Conservation (phyloP, 2,329 filamentous ascomycete genomes). For the Colletotrichum spaethianum region DNA sequence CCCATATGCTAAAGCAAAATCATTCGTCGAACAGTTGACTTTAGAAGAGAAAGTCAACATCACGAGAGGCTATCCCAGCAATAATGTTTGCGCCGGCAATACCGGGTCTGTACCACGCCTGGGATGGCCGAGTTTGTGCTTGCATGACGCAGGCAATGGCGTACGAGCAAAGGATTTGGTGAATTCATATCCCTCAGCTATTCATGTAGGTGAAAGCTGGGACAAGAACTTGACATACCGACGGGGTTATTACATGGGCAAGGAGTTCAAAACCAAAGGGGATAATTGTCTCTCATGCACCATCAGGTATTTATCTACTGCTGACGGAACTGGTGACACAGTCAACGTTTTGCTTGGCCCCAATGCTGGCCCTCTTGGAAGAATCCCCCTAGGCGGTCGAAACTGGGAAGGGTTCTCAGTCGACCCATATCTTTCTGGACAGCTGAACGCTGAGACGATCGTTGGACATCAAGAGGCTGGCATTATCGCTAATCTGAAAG, state of each 20-base stretch:
- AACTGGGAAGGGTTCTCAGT: slow-evolving; percentile 56
- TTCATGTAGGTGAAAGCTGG: slow-evolving; percentile 67
- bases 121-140: slow-evolving; percentile 62
- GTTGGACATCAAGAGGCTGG: slow-evolving; percentile 55
- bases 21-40: slow-evolving; percentile 73
- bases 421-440: slow-evolving; percentile 72
- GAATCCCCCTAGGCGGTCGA: slow-evolving; percentile 49
- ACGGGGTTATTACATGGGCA: slow-evolving; percentile 51
- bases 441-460: slow-evolving; percentile 64
- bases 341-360: slow-evolving; percentile 53
- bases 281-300: slow-evolving; percentile 44
- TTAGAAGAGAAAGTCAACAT: slow-evolving; percentile 74
- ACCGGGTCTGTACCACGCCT: slow-evolving; percentile 62
- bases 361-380: slow-evolving; percentile 51
- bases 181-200: slow-evolving; percentile 62
- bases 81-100: slow-evolving; percentile 62
- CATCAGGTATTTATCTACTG: fast-evolving
- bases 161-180: slow-evolving; percentile 63
- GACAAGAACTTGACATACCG: slow-evolving; percentile 66
- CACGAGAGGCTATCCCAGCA: slow-evolving; percentile 52
- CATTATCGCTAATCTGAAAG: slow-evolving; percentile 76
- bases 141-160: slow-evolving; percentile 66
- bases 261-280: slow-evolving; percentile 53
- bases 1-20: slow-evolving; percentile 71
- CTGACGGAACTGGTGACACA: background rate